Evolutionary conservation across 768 basidiomycete species (phyloP).

Genomic region (Daedaleopsis sinensis): DNA sequence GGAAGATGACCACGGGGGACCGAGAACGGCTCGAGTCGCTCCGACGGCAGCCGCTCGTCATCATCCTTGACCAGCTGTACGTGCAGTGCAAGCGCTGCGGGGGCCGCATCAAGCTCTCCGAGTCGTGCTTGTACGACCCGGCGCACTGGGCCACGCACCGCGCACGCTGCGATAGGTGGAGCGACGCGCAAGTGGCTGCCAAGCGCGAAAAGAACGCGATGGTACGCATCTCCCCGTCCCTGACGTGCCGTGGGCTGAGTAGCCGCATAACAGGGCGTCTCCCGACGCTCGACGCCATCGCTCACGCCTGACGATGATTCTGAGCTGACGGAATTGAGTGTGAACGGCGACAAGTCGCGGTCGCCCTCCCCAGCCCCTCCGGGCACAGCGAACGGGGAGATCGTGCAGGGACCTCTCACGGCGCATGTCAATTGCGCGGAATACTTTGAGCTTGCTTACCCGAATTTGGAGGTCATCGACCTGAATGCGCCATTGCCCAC

Average conservation of each 20-base stretch:
- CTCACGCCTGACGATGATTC: background rate
- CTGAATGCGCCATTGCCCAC: background rate
- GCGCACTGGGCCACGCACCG: constrained; percentile 71
- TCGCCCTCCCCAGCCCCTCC: background rate
- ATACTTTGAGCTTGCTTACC: background rate
- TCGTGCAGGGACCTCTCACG: background rate
- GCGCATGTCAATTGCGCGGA: background rate
- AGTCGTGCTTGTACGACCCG: constrained; percentile 65
- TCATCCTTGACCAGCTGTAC: background rate
- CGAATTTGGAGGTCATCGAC: background rate
- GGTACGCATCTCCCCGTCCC: background rate
- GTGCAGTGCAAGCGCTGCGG: constrained; percentile 54
- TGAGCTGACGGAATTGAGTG: background rate
- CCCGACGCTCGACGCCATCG: background rate
- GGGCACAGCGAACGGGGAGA: background rate
- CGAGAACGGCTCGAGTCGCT: background rate
- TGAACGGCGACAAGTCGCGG: background rate
- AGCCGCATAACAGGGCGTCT: background rate
- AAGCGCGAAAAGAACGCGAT: constrained; percentile 13
- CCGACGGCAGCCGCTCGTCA: background rate
- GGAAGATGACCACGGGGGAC: constrained; percentile 4
- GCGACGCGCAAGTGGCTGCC: constrained; percentile 25
- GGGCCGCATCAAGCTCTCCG: constrained; percentile 63
- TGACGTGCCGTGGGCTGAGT: background rate
- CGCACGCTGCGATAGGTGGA: constrained; percentile 57